Base-by-base conservation (phyloP, 495 filamentous ascomycete genomes). In the Massariosphaeria phaeospora region DNA sequence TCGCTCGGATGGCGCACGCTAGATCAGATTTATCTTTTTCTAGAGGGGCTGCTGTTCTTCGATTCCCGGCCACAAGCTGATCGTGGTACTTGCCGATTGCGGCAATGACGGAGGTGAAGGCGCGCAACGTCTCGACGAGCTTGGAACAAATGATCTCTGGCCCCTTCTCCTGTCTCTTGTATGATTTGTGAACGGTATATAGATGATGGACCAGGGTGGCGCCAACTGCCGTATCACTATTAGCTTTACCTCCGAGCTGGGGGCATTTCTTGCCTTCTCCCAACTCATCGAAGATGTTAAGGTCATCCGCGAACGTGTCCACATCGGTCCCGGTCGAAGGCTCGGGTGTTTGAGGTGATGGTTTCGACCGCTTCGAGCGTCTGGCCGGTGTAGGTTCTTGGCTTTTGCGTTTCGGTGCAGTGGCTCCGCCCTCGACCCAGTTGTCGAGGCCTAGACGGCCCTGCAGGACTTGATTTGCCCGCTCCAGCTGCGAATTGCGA, bases 21-120 rank as follows among this genome's bases (percentile, higher is more conserved):
- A 55, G 27, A 24, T 63, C 55, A 3, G 41, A 36, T n/a, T 38
- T 41, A 9, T 48, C 46, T 20, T 55, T 59, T 18, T 50, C 45
- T 0, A 51, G 30, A 11, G 44, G 12, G 11, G 49, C 3, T 23
- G 24, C 18, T 26, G 24, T 12, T 23, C 41, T 30, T 18, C 46
- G 34, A 12, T 26, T 34, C 8, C 34, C 23, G 4, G 24, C 42
- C 7, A 21, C 34, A 10, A 38, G 31, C n/a, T 33, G 41, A 17
- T 54, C 21, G 20, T 57, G 30, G 20, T 44, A 26, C 33, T 44
- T 59, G 9, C 25, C 29, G 21, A 42, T 23, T 11, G 47, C 30
- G n/a, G 36, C 26, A 4, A 64, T 44, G 20, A 64, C 42, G 5
- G 34, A 33, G 9, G 47, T 42, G 23, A 64, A 41, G 15, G 52